These are phyloP conservation scores for Pleurotus citrinopileatus DNA, from an alignment of 768 basidiomycete genomes.

Conservation along the genomic window DNA sequence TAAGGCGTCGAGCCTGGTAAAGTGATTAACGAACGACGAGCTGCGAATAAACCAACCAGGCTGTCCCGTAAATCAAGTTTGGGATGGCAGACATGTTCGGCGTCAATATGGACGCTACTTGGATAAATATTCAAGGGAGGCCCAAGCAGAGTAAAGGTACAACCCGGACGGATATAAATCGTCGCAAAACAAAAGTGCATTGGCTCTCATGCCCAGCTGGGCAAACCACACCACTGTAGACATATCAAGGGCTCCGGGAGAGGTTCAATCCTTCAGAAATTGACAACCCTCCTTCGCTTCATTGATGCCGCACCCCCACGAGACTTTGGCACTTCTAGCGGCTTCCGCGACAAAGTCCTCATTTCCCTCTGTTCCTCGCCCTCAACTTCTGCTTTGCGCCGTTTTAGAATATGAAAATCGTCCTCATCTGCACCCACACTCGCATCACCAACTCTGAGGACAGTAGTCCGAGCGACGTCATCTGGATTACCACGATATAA, in stretches of 20 bases:
- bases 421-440: conserved; percentile 93
- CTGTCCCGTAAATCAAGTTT: conserved; percentile 57
- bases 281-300: conserved; percentile 6
- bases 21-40: not conserved
- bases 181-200: no score
- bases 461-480: not conserved
- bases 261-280: not conserved
- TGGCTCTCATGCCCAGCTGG: no score
- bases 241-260: not conserved
- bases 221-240: no score
- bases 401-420: conserved; percentile 83
- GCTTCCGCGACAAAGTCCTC: not conserved
- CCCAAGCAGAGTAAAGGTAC: no score
- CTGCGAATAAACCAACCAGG: conserved; percentile 40
- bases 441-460: conserved; percentile 40
- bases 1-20: conserved; percentile 23
- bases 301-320: not conserved
- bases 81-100: not conserved
- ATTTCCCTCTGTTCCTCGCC: conserved; percentile 50
- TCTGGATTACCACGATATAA: not conserved
- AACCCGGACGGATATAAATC: no score
- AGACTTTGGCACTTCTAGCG: not conserved
- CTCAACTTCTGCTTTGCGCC: conserved; percentile 58
- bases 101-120: not conserved
- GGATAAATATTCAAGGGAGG: no score